Evolutionary conservation across 2,329 filamentous ascomycete species (phyloP), one percentile per base, ranked within the genome.

Genomic region (Exophiala alcalophila): DNA sequence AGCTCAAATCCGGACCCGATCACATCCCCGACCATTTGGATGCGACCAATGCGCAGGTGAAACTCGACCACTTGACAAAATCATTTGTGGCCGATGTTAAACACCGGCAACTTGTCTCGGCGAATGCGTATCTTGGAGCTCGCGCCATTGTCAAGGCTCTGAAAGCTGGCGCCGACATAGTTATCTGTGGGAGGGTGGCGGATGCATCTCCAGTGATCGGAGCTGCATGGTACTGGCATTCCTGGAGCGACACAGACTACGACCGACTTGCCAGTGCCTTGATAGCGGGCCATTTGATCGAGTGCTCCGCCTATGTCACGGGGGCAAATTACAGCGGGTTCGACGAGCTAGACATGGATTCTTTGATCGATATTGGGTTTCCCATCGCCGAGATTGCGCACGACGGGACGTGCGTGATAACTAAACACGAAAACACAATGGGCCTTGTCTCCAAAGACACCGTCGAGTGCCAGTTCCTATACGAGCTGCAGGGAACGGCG

Each of bases 311-410:
- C 0, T 80, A 80, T 40, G 72, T 72, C 2, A 73, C 72, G 0
- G 76, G 76, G 0, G 70, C 62, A 0, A 78, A 80, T 48, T 79
- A 76, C 44, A 65, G 73, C 0, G 76, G 74, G 0, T 76, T 70
- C 40, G 47, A 52, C 12, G 65, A 69, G 21, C 52, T 47, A 29
- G 36, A 62, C 2, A 42, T 70, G 1, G 65, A 71, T 5, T 53
- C 59, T 1, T 59, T 73, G 14, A 57, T 70, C 30, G 67, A 70
- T 30, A 62, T 72, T 1, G 63, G 64, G 0, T 72, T 71, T 32
- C 71, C 69, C 1, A 73, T 77, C 44, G 72, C 68, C 0, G 72
- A 77, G 43, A 62, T 78, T 12, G 64, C 60, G 4, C 55, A 27
- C 0, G 65, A 70, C 50, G 73, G 74, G 0, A 62, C 60, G 1